Evolutionary conservation across 129 eudicot species (phyloP).

Genomic region (Tagetes erecta): DNA sequence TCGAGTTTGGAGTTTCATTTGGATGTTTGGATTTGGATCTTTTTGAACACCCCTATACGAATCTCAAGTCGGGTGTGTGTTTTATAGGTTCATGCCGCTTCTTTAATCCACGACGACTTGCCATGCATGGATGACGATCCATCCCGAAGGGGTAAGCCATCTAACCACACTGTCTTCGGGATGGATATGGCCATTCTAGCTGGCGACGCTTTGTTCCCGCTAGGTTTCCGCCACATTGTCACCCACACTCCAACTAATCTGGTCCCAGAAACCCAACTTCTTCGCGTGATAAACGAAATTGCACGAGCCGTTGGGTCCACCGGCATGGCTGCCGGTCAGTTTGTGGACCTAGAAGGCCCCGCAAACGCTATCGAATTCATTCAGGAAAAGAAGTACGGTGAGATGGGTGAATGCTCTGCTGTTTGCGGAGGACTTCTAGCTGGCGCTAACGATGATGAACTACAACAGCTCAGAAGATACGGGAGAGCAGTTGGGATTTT

Average conservation of each 20-base stretch:
- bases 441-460: slow-evolving; percentile 78
- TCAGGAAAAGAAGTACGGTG: slow-evolving; percentile 90
- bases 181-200: slow-evolving; percentile 95
- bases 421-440: slow-evolving; percentile 84
- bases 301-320: slow-evolving; percentile 96
- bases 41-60: no score
- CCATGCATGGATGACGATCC: slow-evolving; percentile 98
- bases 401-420: slow-evolving; percentile 92
- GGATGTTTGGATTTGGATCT: no score
- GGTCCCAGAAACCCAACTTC: slow-evolving; percentile 71
- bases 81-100: slow-evolving; percentile 86
- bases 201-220: slow-evolving; percentile 93
- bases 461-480: slow-evolving; percentile 64
- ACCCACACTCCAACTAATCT: slow-evolving; percentile 74
- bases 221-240: slow-evolving; percentile 93
- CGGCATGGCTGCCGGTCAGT: slow-evolving; percentile 98
- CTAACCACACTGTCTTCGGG: slow-evolving; percentile 87
- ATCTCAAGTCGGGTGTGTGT: background rate
- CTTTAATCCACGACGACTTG: slow-evolving; percentile 85
- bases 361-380: slow-evolving; percentile 71
- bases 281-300: slow-evolving; percentile 79
- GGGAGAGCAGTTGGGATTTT: slow-evolving; percentile 86
- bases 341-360: slow-evolving; percentile 82
- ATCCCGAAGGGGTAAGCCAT: slow-evolving; percentile 85
- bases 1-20: no score